phyloP scores from a whole-genome alignment of 2,329 filamentous ascomycete genomes.

The Byssothecium circinans region DNA sequence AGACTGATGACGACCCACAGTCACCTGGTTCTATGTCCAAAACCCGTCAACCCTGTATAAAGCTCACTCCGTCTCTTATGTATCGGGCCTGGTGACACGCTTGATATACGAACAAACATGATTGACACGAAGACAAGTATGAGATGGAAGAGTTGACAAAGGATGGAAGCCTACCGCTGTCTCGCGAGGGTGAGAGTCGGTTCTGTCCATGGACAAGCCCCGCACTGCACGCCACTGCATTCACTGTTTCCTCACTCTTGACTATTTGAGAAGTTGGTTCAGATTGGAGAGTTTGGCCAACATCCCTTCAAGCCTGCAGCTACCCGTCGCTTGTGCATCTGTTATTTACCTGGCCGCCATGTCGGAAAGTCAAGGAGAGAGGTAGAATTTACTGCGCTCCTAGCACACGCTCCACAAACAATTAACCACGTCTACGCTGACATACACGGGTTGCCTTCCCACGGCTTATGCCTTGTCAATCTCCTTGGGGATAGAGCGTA shows the following conservation, averaged over 20 bases:
- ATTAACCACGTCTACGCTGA: neutral
- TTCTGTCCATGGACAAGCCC: neutral
- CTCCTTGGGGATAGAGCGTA: conserved; percentile 61
- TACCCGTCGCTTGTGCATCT: conserved; percentile 16
- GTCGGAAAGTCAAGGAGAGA: conserved; percentile 6
- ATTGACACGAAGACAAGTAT: neutral
- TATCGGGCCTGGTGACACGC: neutral
- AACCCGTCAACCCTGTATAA: too few species aligned
- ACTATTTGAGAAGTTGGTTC: neutral
- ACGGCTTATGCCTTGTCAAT: conserved; percentile 19
- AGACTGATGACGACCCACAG: neutral
- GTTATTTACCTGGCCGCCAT: conserved; percentile 4
- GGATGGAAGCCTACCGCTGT: neutral
- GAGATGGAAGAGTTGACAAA: neutral
- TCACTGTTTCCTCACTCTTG: neutral
- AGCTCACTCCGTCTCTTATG: neutral
- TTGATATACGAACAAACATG: neutral
- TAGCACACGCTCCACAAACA: neutral
- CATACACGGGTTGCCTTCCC: neutral
- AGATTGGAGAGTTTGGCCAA: neutral
- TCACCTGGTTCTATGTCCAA: neutral
- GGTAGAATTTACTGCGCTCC: neutral
- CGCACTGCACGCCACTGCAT: neutral
- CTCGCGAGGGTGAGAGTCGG: neutral
- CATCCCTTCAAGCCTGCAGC: conserved; percentile 11